Conservation (phyloP, 352 stramenopile species). For the Phytophthora colocasiae region DNA sequence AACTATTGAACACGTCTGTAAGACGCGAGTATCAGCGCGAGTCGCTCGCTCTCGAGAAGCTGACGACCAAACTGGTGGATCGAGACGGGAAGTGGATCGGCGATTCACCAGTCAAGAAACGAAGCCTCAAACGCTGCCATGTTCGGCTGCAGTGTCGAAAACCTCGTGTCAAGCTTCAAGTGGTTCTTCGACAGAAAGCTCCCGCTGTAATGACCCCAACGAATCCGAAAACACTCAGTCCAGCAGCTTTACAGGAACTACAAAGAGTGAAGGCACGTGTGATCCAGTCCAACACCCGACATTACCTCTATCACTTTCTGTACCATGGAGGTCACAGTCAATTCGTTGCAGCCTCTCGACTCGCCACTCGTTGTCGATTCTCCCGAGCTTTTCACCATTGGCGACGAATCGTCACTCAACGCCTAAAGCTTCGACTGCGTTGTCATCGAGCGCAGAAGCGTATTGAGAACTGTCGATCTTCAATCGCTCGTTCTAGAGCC, state of each 20-base stretch:
- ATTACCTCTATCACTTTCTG: constrained; percentile 33
- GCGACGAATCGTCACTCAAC: constrained; percentile 22
- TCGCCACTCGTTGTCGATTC: constrained; percentile 23
- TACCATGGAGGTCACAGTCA: constrained; percentile 27
- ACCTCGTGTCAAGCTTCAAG: constrained; percentile 25
- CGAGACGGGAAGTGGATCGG: background rate
- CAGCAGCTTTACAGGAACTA: constrained; percentile 15
- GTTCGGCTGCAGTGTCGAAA: constrained; percentile 14
- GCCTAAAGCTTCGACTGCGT: constrained; percentile 19
- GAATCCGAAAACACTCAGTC: constrained; percentile 22
- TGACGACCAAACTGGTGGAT: constrained; percentile 27
- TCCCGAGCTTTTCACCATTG: constrained; percentile 22
- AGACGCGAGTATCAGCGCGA: constrained; percentile 32
- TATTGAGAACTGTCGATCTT: constrained; percentile 2
- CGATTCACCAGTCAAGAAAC: background rate
- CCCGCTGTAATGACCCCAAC: background rate
- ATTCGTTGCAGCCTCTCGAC: constrained; percentile 20
- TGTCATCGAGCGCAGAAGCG: constrained; percentile 21
- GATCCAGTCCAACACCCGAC: constrained; percentile 33
- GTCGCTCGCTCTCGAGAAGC: constrained; percentile 24
- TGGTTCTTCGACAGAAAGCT: constrained; percentile 1
- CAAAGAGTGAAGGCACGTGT: constrained; percentile 32
- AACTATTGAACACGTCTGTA: constrained; percentile 18
- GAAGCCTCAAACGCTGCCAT: background rate
- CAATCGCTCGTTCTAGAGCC: constrained; percentile 16